A percentile compares a stretch with the other conserved stretches of the same genome.
These are phyloP conservation scores for Arthrinium phaeospermum DNA, from an alignment of 2,329 filamentous ascomycete genomes.

Conservation along the genomic window DNA sequence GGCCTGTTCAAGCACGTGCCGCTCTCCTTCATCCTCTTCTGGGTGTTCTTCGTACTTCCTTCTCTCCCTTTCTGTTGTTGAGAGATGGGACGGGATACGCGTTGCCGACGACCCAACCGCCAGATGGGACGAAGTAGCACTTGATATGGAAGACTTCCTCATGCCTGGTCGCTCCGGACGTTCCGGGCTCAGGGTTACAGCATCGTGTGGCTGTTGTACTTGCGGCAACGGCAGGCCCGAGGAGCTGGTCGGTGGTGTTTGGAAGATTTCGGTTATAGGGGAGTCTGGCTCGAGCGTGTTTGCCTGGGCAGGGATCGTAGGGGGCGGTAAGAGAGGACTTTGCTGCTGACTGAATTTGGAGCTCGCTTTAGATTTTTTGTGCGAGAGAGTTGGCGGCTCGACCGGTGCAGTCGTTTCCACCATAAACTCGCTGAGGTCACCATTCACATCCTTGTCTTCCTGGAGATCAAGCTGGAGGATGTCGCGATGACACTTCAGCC, in stretches of 20 bases:
- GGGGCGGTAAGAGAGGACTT: constrained; percentile 44
- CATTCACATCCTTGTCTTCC: constrained; percentile 66
- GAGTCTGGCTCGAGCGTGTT: constrained; percentile 30
- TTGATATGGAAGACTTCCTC: constrained; percentile 52
- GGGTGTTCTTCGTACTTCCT: constrained; percentile 42
- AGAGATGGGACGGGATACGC: constrained; percentile 27
- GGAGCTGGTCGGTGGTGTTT: constrained; percentile 53
- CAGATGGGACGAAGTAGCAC: constrained; percentile 43
- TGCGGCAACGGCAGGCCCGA: constrained; percentile 43
- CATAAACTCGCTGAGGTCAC: constrained; percentile 36
- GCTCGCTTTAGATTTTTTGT: constrained; percentile 43
- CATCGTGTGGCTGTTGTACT: constrained; percentile 50
- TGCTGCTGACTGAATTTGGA: constrained; percentile 39
- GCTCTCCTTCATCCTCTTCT: constrained; percentile 70
- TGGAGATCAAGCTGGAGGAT: constrained; percentile 85
- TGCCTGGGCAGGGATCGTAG: constrained; percentile 36
- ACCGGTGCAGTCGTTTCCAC: constrained; percentile 25
- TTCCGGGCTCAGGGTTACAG: constrained; percentile 44
- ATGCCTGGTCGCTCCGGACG: constrained; percentile 39
- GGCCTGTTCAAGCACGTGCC: constrained; percentile 69
- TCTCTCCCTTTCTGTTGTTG: constrained; percentile 35
- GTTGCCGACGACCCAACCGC: constrained; percentile 31
- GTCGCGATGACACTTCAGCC: constrained; percentile 86
- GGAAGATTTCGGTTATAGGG: constrained; percentile 51
- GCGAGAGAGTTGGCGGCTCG: constrained; percentile 31